Percentiles rank a stretch among this genome's conserved stretches.
phyloP scores from a whole-genome alignment of 306 rosid genomes.

The Pyrus pyrifolia region DNA sequence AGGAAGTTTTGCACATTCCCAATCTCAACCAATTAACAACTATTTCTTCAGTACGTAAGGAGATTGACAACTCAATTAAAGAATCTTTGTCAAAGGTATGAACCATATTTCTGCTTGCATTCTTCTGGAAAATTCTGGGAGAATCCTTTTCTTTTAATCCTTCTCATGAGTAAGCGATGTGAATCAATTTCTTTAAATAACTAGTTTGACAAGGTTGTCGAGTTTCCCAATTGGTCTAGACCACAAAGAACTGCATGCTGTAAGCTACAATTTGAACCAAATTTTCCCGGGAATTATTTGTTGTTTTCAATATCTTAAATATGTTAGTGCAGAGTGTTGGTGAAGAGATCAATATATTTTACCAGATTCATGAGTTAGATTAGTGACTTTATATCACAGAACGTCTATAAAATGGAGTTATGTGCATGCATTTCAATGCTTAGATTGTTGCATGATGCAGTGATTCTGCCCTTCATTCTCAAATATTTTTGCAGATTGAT shows the following conservation, averaged over 20 bases:
- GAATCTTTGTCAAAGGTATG: constrained; percentile 49
- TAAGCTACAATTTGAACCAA: background rate
- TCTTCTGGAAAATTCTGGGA: background rate
- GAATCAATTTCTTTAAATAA: background rate
- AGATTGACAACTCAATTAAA: constrained; percentile 50
- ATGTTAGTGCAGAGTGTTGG: background rate
- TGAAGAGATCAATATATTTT: background rate
- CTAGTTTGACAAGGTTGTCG: background rate
- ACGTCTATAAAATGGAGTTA: background rate
- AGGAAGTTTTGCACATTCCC: constrained; percentile 51
- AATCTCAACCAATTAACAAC: constrained; percentile 23
- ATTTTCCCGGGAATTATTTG: background rate
- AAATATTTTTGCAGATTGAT: constrained; percentile 44
- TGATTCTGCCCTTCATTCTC: background rate
- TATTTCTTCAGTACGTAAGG: constrained; percentile 35
- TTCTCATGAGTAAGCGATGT: background rate
- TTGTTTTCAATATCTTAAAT: background rate
- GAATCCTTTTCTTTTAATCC: background rate
- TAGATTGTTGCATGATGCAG: background rate
- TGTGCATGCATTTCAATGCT: background rate
- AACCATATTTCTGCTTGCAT: background rate
- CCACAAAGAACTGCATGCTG: background rate
- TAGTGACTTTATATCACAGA: background rate
- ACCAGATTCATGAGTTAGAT: background rate
- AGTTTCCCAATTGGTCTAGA: background rate